Evolutionary conservation across 805 yeast genomes (phyloP), one percentile per base, ranked within the genome.

Genomic region (Myxozyma mucilagina): DNA sequence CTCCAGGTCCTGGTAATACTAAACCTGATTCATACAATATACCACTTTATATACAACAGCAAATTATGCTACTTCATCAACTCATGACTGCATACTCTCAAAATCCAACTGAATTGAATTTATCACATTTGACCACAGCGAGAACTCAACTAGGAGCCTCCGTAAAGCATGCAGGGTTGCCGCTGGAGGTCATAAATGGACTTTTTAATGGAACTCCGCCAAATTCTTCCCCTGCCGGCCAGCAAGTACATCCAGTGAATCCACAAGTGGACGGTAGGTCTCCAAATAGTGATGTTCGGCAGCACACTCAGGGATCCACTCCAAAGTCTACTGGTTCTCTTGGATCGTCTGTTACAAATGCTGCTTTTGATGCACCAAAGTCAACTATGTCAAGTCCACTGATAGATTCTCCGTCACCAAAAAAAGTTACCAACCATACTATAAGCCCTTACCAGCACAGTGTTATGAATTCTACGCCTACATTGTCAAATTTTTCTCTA

Each of bases 71-170:
- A 1, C 29, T 48, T 13, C 41, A 48, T n/a, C 52, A 48, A 18
- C 43, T 36, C 13, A n/a, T 16, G 43, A 36, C 52, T n/a, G 38
- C 52, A 34, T 48, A 48, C 43, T n/a, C 52, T 16, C 52, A 48
- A 32, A 48, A 35, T 20, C 52, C 52, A 18, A 34, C 42, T 16
- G 43, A 35, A 11, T 13, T 18, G n/a, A 36, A 48, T 32, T 48
- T 48, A 31, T 35, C 16, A 29, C 34, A 35, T 31, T 16, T 48
- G 4, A 34, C n/a, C 38, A 14, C 31, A 9, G 52, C 31, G 2
- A 41, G 36, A 34, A 35, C 5, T 36, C 42, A 48, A 16, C 11
- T 48, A 7, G 16, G 35, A 29, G 8, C 38, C 42, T 10, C 32
- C 1, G 24, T 48, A 9, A 34, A 31, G 24, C 43, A 24, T 8